Evolutionary conservation across 2,329 filamentous ascomycete species (phyloP), one percentile per base, ranked within the genome.

Genomic region (Pestalotiopsis sp.): DNA sequence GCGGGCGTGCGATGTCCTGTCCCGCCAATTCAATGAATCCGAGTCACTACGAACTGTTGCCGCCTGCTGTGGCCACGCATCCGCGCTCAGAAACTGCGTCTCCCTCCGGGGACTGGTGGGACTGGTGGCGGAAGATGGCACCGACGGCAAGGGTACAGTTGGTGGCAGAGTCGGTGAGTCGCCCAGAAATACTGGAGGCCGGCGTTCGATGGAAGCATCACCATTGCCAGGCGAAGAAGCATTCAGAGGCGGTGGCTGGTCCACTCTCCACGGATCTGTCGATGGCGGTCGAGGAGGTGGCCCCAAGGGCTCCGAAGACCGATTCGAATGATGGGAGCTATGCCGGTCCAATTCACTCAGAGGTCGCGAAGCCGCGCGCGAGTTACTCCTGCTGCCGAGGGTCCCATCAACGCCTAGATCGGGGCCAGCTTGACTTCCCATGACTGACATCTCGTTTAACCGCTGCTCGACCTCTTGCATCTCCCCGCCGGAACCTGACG

Each of bases 251-350:
- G 72, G 76, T 73, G 66, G 68, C 69, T 66, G 77, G 75, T 74
- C 74, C 45, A 80, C 72, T 68, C 84, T 80, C 83, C 83, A 85
- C 6, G 83, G 83, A 66, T 84, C 81, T 12, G 77, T 69, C 6
- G 81, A 82, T 11, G 83, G 82, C 2, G 81, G 82, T 57, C 73
- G 74, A 49, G 76, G 78, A 25, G 76, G 75, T 31, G 73, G 73
- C 61, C 75, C 75, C 27, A 75, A 75, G 49, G 74, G 72, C 25
- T 70, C 69, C 38, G 75, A 72, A 64, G 72, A 74, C 25, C 71
- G 68, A 36, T 66, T 68, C 14, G 75, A 77, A 69, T 68, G 75
- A 59, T 70, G 73, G 49, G 73, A 75, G 65, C 70, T 74, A 59
- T 69, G 73, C 70, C 74, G 70, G 49, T 74, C 73, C 63, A 73